Percentiles rank a stretch among this genome's conserved stretches.
Evolutionary conservation across 2,329 filamentous ascomycete genomes (phyloP).

Genomic region (Venturia oleaginea): DNA sequence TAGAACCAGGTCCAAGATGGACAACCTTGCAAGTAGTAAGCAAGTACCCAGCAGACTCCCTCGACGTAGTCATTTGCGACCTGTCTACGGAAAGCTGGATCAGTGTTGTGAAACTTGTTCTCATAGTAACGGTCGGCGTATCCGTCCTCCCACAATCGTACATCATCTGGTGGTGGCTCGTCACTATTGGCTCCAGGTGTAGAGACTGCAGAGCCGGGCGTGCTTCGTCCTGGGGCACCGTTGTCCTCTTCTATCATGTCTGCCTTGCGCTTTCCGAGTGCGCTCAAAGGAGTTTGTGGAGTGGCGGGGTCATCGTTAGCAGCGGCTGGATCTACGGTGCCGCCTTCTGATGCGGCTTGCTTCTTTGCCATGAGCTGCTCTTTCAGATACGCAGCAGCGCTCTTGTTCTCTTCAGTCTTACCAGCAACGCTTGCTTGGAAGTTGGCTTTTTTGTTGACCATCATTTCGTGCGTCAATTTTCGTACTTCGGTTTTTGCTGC

Average conservation of each 20-base stretch:
- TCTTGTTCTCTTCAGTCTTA: constrained; percentile 82
- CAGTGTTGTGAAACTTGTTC: constrained; percentile 81
- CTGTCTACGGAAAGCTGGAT: constrained; percentile 77
- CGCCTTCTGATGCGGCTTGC: constrained; percentile 14
- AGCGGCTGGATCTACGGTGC: constrained; percentile 17
- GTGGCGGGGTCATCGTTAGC: constrained; percentile 19
- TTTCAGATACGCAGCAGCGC: constrained; percentile 81
- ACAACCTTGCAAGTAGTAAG: constrained; percentile 97
- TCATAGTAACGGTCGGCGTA: constrained; percentile 95
- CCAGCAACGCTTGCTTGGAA: constrained; percentile 35
- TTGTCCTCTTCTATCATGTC: constrained; percentile 55
- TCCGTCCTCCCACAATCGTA: constrained; percentile 88
- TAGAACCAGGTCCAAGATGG: constrained; percentile 99
- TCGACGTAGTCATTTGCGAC: constrained; percentile 90
- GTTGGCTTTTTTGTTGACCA: constrained; percentile 62
- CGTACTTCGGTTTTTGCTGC: constrained; percentile 29
- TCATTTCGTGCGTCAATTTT: constrained; percentile 74
- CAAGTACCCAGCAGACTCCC: constrained; percentile 86
- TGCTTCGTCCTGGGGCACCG: constrained; percentile 50
- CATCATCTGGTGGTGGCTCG: constrained; percentile 65
- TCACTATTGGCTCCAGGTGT: constrained; percentile 42
- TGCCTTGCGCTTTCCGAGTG: constrained; percentile 68
- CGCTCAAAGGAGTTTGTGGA: constrained; percentile 36
- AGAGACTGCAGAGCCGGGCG: constrained; percentile 40
- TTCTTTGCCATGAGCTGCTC: constrained; percentile 56